Evolutionary conservation across 371 early-diverging fungal species (phyloP).

Genomic region (Parasitella parasitica): DNA sequence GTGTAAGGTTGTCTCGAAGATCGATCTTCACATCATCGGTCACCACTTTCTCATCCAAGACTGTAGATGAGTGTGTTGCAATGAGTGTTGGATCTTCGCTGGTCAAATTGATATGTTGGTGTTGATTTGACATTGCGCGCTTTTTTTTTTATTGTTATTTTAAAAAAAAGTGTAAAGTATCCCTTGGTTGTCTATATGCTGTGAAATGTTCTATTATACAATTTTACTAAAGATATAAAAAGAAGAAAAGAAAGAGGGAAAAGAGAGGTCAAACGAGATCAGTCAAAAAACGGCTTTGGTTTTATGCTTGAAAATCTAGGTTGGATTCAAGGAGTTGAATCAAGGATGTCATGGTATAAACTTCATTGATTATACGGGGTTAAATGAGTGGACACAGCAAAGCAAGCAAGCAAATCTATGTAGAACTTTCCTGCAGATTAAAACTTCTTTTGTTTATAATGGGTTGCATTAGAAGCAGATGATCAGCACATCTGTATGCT

Average conservation of each 20-base stretch:
- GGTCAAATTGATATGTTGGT: slow-evolving; percentile 1
- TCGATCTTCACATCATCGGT: slow-evolving; percentile 17
- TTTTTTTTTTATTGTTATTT: neutral
- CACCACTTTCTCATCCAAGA: slow-evolving; percentile 13
- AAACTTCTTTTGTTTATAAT: slow-evolving; percentile 8
- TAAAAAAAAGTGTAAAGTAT: neutral
- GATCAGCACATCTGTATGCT: slow-evolving; percentile 9
- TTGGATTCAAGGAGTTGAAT: neutral
- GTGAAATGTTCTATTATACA: neutral
- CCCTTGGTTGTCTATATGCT: too few relatives aligned
- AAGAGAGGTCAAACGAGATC: neutral
- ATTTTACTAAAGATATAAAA: neutral
- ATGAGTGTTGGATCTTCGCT: slow-evolving; percentile 32
- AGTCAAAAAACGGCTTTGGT: neutral
- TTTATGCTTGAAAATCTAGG: neutral
- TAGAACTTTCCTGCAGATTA: slow-evolving; percentile 29
- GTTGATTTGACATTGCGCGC: neutral
- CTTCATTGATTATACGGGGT: neutral
- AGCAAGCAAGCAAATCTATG: slow-evolving; percentile 5
- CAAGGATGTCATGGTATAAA: neutral
- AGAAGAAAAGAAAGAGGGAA: neutral
- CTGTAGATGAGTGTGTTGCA: slow-evolving; percentile 8
- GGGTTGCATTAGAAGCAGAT: slow-evolving; percentile 19
- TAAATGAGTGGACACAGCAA: neutral
- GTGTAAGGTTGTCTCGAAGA: slow-evolving; percentile 24